A percentile compares a stretch with the other conserved stretches of the same genome.
Conservation (phyloP, 2,329 filamentous ascomycete species). For the Diaporthe aspalathi region DNA sequence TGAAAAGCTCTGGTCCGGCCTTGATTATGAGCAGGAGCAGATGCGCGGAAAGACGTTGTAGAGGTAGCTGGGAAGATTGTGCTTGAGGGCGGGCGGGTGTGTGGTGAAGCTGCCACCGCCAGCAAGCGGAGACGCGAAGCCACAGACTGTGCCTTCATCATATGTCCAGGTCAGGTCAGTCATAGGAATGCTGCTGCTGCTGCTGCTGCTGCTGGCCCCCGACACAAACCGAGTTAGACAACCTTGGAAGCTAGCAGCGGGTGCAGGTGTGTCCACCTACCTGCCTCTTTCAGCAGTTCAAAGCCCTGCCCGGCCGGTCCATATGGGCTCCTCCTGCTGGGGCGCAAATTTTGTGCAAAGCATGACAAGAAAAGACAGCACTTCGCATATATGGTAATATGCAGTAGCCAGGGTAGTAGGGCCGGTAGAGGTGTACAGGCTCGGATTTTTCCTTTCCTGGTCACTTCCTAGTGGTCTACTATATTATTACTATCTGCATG, state of each 20-base stretch:
- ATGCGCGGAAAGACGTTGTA: background rate
- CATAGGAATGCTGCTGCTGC: conserved; percentile 19
- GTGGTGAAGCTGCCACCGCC: conserved; percentile 8
- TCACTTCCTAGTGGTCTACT: too few relatives aligned
- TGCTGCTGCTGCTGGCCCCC: background rate
- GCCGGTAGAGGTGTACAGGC: background rate
- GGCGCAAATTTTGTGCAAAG: background rate
- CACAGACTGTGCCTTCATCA: conserved; percentile 18
- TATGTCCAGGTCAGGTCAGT: too few relatives aligned
- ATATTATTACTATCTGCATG: too few relatives aligned
- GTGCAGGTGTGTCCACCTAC: conserved; percentile 2
- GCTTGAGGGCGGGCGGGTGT: background rate
- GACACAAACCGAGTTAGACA: conserved; percentile 17
- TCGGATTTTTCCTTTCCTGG: too few relatives aligned
- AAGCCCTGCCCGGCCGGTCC: background rate
- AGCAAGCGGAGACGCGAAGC: conserved; percentile 17
- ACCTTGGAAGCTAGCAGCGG: background rate
- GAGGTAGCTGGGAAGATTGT: background rate
- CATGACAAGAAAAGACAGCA: conserved; percentile 11
- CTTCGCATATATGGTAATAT: too few relatives aligned
- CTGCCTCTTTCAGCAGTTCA: conserved; percentile 12
- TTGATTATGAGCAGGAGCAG: background rate
- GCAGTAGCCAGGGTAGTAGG: background rate
- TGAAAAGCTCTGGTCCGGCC: conserved; percentile 12
- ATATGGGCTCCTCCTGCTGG: background rate